Base-by-base conservation (phyloP, 2,329 filamentous ascomycete genomes). In the Fusarium redolens region DNA sequence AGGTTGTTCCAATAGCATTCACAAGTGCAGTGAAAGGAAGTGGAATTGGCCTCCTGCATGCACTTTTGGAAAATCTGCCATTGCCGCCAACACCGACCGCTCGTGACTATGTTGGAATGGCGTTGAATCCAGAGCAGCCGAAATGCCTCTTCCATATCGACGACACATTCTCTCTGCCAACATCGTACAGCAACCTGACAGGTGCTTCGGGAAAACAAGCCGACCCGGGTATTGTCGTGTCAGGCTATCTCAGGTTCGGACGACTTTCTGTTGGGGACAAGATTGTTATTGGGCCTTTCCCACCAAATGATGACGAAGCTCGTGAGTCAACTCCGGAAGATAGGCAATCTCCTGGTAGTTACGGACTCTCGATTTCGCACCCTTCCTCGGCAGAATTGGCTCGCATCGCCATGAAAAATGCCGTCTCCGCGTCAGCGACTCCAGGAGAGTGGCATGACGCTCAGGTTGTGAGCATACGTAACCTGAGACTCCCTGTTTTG, bases 21-120 rank as follows among this genome's bases (percentile, higher is more conserved):
- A 96, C 95, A 7, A 98, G 95, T 78, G 91, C 95, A 7, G 91
- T 97, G 4, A 94, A 92, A 74, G 96, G 96, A 0, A 91, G 88
- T 17, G 96, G 96, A 0, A 92, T 98, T 61, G 91, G 91, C 9
- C 89, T 93, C 61, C 81, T 97, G 28, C 96, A 98, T 83, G 93
- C 94, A 22, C 86, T 98, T 25, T 85, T 99, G 17, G 89, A 91
- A 65, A 89, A 88, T 61, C 85, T 99, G 44, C 95, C 95, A 0
- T 86, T 96, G 28, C 92, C 92, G 11, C 83, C 86, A 4, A 76
- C 81, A 1, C 87, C 87, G 12, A 88, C 86, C 4, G 79, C 87
- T 2, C 83, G 84, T 55, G 88, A 91, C 73, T 89, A 86, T 68
- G 82, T 87, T n/a, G 87, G 87, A 3, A 83, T 84, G 45, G 84